Base-by-base conservation (phyloP, 129 eudicot genomes). In the Pseudognaphalium luteoalbum region DNA sequence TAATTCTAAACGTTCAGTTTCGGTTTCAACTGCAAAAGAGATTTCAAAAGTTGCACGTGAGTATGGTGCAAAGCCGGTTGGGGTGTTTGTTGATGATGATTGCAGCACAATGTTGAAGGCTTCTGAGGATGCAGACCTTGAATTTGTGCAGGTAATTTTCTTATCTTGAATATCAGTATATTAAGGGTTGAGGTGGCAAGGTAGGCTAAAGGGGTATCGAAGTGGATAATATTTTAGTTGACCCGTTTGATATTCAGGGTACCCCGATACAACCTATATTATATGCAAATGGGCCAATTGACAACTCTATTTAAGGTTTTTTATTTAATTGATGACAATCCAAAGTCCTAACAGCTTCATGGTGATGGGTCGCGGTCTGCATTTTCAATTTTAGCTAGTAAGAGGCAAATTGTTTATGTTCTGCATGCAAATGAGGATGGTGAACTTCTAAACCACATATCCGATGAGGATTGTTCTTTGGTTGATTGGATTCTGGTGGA, bases 401-500 rank as follows among this genome's bases (percentile, higher is more conserved):
- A 83, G 64, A 85, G 78, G 22, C 67, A 76, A 66, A 71, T 95
- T 3, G 82, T 95, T 37, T 95, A 89, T 79, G 99, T 95, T 71
- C 97, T 95, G 82, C 92, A 95, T 80, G 90, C 95, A 28, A 80
- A 89, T 66, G 88, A 86, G 66, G 87, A 91, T 29, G 96, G 99
- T 35, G 80, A 34, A 4, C 96, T 91, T 82, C 65, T 89, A 73
- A 95, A 95, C 78, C 68, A 76, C 51, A 89, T 95, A 63, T 83
- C 92, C n/a, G 89, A 91, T 66, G 88, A 79, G 74, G 96, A 95
- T 52, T 91, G 94, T 73, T 84, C 95, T 82, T 85, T 78, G 68
- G 96, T 83, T 75, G 97, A 95, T 83, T 89, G 97, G 97, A 54
- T 95, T 66, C 88, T 95, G 20, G 97, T 95, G 68, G 99, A 95